Evolutionary conservation across 2,329 filamentous ascomycete genomes (phyloP).

Genomic region (Aspergillus intermedius): DNA sequence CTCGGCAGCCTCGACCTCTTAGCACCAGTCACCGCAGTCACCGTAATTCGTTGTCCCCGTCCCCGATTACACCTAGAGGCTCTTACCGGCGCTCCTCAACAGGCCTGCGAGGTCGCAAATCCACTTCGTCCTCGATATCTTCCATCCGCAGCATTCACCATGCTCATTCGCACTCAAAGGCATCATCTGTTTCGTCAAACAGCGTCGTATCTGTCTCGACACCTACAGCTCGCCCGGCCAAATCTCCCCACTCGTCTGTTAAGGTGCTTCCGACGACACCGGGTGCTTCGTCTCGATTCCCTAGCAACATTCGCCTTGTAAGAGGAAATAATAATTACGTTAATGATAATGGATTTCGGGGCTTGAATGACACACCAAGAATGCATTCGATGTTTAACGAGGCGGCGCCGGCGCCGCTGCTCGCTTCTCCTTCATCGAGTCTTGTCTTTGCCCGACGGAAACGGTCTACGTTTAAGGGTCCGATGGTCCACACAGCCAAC

Average conservation of each 20-base stretch:
- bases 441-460: slow-evolving; percentile 43
- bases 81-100: slow-evolving; percentile 75
- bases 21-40: slow-evolving; percentile 31
- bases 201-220: slow-evolving; percentile 63
- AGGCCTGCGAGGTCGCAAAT: slow-evolving; percentile 84
- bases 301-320: slow-evolving; percentile 78
- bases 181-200: slow-evolving; percentile 82
- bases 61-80: slow-evolving; percentile 79
- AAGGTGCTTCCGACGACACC: slow-evolving; percentile 94
- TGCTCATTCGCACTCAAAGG: slow-evolving; percentile 85
- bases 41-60: slow-evolving; percentile 76
- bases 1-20: slow-evolving; percentile 29
- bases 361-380: slow-evolving; percentile 18
- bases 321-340: slow-evolving; percentile 40
- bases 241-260: slow-evolving; percentile 81
- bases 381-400: slow-evolving; percentile 33
- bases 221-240: slow-evolving; percentile 59
- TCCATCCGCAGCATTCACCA: slow-evolving; percentile 88
- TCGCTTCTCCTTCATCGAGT: slow-evolving; percentile 36
- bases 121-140: slow-evolving; percentile 89
- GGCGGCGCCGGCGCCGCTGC: slow-evolving; percentile 27
- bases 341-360: slow-evolving; percentile 15
- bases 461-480: slow-evolving; percentile 40
- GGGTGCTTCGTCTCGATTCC: slow-evolving; percentile 63
- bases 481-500: slow-evolving; percentile 36